phyloP scores from a whole-genome alignment of 139 green algal species.

The Chlorella ohadii region DNA sequence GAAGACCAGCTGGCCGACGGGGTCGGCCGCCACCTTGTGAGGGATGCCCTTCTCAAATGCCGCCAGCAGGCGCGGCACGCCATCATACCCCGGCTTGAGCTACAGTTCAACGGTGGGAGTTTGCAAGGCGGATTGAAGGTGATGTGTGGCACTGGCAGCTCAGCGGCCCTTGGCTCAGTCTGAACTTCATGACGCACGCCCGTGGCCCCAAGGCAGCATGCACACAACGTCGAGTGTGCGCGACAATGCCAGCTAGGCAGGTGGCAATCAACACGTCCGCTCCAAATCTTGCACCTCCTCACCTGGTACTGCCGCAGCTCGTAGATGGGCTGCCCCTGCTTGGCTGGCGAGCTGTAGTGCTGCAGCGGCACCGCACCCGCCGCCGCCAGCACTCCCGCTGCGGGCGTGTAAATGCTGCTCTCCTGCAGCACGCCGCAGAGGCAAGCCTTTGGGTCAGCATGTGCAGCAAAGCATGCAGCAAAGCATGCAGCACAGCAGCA shows the following conservation, averaged over 20 bases:
- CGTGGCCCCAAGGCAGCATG: no score
- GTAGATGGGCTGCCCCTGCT: slow-evolving; percentile 55
- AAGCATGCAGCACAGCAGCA: no score
- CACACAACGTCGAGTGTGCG: no score
- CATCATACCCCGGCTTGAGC: slow-evolving; percentile 78
- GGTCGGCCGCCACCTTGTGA: slow-evolving; percentile 74
- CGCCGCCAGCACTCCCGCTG: slow-evolving; percentile 28
- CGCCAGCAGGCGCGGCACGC: slow-evolving; percentile 68
- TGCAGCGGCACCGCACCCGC: slow-evolving; percentile 10
- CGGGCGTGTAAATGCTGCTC: slow-evolving; percentile 32
- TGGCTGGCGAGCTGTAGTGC: neutral
- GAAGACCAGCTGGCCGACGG: slow-evolving; percentile 63
- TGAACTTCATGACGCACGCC: no score
- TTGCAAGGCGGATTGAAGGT: no score
- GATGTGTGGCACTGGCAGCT: no score
- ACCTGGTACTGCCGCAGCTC: slow-evolving; percentile 79
- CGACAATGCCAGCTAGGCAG: no score
- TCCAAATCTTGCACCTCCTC: no score
- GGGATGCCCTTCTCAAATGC: slow-evolving; percentile 52
- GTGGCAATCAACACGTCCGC: no score
- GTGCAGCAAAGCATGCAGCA: no score
- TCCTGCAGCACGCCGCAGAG: slow-evolving; percentile 7
- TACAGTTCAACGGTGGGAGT: neutral
- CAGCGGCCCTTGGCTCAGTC: no score
- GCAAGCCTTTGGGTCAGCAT: neutral